A percentile compares a stretch with the other conserved stretches of the same genome.
Evolutionary conservation across 2,329 filamentous ascomycete genomes (phyloP).

Genomic region (Monosporascus ibericus): DNA sequence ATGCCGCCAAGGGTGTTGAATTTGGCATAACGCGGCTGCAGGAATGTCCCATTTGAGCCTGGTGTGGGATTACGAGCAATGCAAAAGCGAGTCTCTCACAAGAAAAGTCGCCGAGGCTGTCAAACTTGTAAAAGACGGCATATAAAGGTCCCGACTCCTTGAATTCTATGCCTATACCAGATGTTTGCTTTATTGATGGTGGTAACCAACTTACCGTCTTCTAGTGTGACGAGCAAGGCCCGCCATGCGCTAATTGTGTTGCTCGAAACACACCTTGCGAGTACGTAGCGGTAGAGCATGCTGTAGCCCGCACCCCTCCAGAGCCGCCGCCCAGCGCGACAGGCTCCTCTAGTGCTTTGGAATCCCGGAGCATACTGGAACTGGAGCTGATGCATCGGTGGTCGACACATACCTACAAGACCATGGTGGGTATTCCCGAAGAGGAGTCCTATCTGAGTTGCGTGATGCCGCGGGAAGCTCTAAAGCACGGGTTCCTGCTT

Average conservation of each 20-base stretch:
- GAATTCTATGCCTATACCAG: background rate
- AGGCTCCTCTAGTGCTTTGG: background rate
- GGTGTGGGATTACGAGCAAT: background rate
- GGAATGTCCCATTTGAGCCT: background rate
- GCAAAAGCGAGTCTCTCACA: background rate
- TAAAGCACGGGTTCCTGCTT: slow-evolving; percentile 34
- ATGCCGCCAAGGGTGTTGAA: background rate
- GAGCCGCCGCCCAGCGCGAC: background rate
- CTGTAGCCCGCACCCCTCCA: background rate
- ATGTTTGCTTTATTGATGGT: no score
- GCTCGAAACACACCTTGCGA: slow-evolving; percentile 12
- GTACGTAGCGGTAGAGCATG: background rate
- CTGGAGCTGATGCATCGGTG: slow-evolving; percentile 48
- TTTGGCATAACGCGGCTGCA: background rate
- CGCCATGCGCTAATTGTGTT: slow-evolving; percentile 28
- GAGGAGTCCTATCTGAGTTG: slow-evolving; percentile 29
- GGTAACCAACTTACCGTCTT: background rate
- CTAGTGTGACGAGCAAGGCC: slow-evolving; percentile 31
- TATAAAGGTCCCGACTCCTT: background rate
- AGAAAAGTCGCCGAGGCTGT: background rate
- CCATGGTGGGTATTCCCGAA: slow-evolving; percentile 30
- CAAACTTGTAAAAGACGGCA: background rate
- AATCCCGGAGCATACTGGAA: slow-evolving; percentile 28
- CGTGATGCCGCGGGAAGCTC: slow-evolving; percentile 26
- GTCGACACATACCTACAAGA: slow-evolving; percentile 38